Evolutionary conservation across 2,329 filamentous ascomycete species (phyloP).

Genomic region (Alternaria sp.): DNA sequence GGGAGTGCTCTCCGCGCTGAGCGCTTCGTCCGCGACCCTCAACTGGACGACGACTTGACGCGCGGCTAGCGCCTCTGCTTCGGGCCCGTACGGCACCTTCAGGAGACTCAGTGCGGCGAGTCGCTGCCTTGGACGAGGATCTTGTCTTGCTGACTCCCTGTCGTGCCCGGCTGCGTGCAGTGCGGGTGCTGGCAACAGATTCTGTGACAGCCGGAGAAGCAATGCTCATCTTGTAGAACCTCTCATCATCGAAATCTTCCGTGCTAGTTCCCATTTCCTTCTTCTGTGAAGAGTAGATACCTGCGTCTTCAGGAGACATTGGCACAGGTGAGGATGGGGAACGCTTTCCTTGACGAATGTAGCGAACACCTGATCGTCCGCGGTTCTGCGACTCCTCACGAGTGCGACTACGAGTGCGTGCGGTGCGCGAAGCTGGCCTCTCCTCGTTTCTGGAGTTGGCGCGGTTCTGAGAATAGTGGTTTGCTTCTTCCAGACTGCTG

Average conservation of each 20-base stretch:
- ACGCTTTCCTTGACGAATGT: conserved; percentile 77
- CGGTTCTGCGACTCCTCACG: conserved; percentile 73
- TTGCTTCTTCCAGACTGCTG: conserved; percentile 80
- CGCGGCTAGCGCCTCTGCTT: conserved; percentile 41
- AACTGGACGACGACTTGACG: conserved; percentile 44
- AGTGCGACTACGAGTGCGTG: conserved; percentile 54
- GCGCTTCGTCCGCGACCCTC: conserved; percentile 45
- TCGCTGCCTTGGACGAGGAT: conserved; percentile 43
- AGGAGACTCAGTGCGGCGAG: conserved; percentile 45
- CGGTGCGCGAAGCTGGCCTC: conserved; percentile 54
- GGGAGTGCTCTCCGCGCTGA: conserved; percentile 65
- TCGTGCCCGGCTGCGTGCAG: conserved; percentile 42
- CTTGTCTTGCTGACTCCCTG: conserved; percentile 42
- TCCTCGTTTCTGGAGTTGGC: conserved; percentile 50
- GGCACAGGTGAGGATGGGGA: conserved; percentile 92
- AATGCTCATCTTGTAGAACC: conserved; percentile 53
- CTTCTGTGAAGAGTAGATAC: conserved; percentile 54
- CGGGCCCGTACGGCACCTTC: conserved; percentile 34
- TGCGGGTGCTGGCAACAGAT: conserved; percentile 44
- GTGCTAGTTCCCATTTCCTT: conserved; percentile 50
- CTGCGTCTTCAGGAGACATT: conserved; percentile 86
- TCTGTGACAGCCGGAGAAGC: conserved; percentile 47
- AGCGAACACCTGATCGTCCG: conserved; percentile 69
- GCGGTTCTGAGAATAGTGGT: conserved; percentile 59
- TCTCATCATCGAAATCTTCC: conserved; percentile 57